Evolutionary conservation across 2,329 filamentous ascomycete genomes (phyloP), one percentile per base, ranked within the genome.

Genomic region (Daldinia sp.): DNA sequence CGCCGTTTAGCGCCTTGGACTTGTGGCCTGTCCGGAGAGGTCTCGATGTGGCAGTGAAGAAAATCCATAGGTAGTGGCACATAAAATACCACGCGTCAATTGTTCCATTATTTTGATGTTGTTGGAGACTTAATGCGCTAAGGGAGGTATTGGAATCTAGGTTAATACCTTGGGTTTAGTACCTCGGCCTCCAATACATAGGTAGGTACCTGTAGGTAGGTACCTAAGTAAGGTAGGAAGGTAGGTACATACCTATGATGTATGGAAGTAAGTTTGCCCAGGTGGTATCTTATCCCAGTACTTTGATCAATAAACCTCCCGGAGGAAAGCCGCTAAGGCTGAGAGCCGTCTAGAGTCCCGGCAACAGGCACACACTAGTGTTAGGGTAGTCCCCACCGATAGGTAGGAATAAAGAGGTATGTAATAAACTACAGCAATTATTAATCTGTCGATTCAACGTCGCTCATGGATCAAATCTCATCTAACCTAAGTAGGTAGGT

Each of bases 301-400:
- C 23, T 13, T n/a, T 50, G 32, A 19, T 29, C 11, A 27, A 61
- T 57, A 29, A n/a, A 61, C 49, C 32, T 43, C 55, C 54, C 23
- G 56, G 49, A 59, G 48, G 29, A 61, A 68, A 60, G 53, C 66
- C 63, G 66, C 68, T 68, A 70, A 70, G 65, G 68, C 68, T 68
- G 63, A 67, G 62, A 62, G 65, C 61, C 54, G 63, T 66, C 50
- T 69, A 62, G 61, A 56, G 43, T 64, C 48, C 61, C 56, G 61
- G 57, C 55, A 63, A 19, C 52, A 63, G 41, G 41, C 21, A 41
- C 7, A 19, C 19, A 35, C 21, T 13, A 32, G 55, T 49, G 43
- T 45, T 34, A 48, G 23, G n/a, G 13, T 1, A 9, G 4, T 29
- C 11, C 23, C n/a, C 10, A 41, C 37, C 13, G 37, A 41, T 41